These are phyloP conservation scores for Butyriboletus appendiculatus DNA, from an alignment of 1,284 basidiomycete genomes.

Conservation along the genomic window DNA sequence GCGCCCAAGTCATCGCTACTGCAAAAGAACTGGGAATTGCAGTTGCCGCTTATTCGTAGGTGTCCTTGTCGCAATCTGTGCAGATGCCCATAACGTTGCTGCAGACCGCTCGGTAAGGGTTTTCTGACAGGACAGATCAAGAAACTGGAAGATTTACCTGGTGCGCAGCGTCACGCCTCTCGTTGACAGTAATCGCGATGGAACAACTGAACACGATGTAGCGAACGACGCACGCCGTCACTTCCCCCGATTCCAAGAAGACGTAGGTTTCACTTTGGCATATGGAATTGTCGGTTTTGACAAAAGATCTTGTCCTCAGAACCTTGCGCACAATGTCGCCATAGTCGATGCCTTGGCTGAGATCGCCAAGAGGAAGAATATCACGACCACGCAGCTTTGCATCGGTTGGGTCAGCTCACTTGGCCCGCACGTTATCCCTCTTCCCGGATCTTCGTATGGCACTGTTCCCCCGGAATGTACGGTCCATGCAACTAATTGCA, in stretches of 20 bases:
- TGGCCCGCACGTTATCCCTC: slow-evolving; percentile 28
- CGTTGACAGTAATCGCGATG: background rate
- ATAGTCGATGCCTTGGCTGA: slow-evolving; percentile 48
- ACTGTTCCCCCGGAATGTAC: background rate
- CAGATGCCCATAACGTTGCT: background rate
- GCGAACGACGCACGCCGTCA: slow-evolving; percentile 27
- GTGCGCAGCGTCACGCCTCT: slow-evolving; percentile 4
- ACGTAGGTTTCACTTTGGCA: slow-evolving; percentile 19
- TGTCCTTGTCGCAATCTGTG: background rate
- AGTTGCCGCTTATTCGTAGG: slow-evolving; percentile 55
- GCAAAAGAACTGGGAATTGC: slow-evolving; percentile 50
- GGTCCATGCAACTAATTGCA: background rate
- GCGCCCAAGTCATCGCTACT: slow-evolving; percentile 38
- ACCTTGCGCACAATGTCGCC: slow-evolving; percentile 52
- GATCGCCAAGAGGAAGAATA: slow-evolving; percentile 48
- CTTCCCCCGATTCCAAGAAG: slow-evolving; percentile 30
- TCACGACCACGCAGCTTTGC: slow-evolving; percentile 58
- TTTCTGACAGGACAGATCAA: slow-evolving; percentile 55
- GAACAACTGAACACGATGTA: slow-evolving; percentile 1
- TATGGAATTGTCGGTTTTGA: background rate
- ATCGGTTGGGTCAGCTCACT: slow-evolving; percentile 54
- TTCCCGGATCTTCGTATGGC: slow-evolving; percentile 33
- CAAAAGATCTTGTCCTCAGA: slow-evolving; percentile 22
- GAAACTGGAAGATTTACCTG: slow-evolving; percentile 45
- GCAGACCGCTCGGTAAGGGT: slow-evolving; percentile 56